Evolutionary conservation across 1,139 yeast species (phyloP).

Genomic region (Taphrina wiesneri): DNA sequence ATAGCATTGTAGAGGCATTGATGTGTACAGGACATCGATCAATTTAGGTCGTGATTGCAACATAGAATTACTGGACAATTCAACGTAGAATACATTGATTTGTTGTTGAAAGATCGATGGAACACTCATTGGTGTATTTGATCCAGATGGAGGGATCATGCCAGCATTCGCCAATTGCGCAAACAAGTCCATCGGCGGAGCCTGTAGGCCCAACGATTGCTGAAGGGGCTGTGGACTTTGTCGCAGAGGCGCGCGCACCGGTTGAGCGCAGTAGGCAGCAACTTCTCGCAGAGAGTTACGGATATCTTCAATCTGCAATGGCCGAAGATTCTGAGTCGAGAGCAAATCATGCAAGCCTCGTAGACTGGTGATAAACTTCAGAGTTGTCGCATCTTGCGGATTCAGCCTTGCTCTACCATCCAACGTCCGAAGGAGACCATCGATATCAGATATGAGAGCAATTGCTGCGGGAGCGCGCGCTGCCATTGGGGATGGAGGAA

Average conservation of each 20-base stretch:
- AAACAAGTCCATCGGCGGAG: conserved; percentile 3
- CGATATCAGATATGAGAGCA: background rate
- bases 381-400: background rate
- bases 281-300: conserved; percentile 6
- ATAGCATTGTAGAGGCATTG: conserved; percentile 77
- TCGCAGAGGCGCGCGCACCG: background rate
- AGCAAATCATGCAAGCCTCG: conserved; percentile 13
- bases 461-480: background rate
- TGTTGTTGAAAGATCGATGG: background rate
- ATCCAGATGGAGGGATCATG: conserved; percentile 1
- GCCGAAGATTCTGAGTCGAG: background rate
- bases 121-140: background rate
- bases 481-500: background rate
- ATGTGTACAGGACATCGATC: conserved; percentile 53
- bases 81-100: conserved; percentile 4
- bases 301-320: conserved; percentile 12
- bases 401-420: conserved; percentile 6
- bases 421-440: background rate
- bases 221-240: background rate
- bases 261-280: conserved; percentile 14
- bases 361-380: conserved; percentile 4
- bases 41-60: conserved; percentile 44
- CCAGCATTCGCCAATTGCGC: conserved; percentile 20
- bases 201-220: background rate
- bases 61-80: conserved; percentile 29